A percentile compares a stretch with the other conserved stretches of the same genome.
Evolutionary conservation across 106 monocot species (phyloP).

Genomic region (Dendrobium huoshanense): DNA sequence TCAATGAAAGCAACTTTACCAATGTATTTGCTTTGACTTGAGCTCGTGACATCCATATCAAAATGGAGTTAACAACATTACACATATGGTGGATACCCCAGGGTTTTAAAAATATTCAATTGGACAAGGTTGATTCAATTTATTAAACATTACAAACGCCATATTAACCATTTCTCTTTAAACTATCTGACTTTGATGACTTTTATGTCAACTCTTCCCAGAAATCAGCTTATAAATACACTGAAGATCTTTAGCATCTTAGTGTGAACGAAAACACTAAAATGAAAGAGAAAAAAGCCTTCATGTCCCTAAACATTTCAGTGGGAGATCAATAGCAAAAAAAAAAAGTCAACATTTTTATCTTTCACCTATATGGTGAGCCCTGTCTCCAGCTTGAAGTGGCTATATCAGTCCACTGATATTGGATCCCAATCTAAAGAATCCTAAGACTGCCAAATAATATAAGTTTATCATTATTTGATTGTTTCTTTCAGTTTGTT

Average conservation of each 20-base stretch:
- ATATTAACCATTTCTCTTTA: not conserved
- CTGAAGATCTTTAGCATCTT: no score
- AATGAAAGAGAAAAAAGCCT: no score
- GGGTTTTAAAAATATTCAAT: not conserved
- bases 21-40: no score
- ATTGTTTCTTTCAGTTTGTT: slow-evolving; percentile 1
- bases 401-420: not conserved
- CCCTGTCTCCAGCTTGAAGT: not conserved
- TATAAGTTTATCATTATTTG: not conserved
- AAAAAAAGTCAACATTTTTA: no score
- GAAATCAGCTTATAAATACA: no score
- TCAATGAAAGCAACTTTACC: no score
- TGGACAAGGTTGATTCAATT: not conserved
- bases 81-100: not conserved
- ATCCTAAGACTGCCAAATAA: not conserved
- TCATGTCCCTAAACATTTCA: no score
- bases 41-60: not conserved
- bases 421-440: not conserved
- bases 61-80: not conserved
- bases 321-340: no score
- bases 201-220: no score
- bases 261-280: no score
- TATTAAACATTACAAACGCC: not conserved
- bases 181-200: no score
- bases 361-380: not conserved